These are phyloP conservation scores for Hemerocallis citrina DNA, from an alignment of 106 monocot species.

Conservation along the genomic window DNA sequence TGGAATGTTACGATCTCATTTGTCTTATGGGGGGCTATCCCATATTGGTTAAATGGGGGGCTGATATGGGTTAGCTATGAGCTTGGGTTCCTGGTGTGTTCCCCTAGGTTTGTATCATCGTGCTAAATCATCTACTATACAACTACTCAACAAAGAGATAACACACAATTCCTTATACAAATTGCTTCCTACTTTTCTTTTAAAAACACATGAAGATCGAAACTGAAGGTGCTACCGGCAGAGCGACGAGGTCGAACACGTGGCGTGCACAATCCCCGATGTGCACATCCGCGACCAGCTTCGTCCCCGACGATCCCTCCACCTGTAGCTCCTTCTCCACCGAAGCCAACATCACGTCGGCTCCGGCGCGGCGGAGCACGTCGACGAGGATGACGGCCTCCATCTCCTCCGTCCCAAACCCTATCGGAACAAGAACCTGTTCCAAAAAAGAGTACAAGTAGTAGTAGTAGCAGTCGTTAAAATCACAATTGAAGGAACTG, in stretches of 20 bases:
- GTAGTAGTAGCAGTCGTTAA: background rate
- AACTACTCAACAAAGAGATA: no score
- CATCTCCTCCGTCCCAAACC: slow-evolving; percentile 86
- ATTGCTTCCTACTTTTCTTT: no score
- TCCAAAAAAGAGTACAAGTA: background rate
- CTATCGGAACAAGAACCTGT: slow-evolving; percentile 74
- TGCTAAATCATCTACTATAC: no score
- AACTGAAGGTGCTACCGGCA: slow-evolving; percentile 48
- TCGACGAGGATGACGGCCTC: slow-evolving; percentile 74
- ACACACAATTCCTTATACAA: no score
- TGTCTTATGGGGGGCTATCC: no score
- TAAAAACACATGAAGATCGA: no score
- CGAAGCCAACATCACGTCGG: slow-evolving; percentile 63
- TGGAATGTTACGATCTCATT: no score
- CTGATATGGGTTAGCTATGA: no score
- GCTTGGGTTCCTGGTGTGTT: no score
- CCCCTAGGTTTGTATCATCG: no score
- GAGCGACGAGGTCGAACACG: slow-evolving; percentile 75
- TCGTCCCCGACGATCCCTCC: slow-evolving; percentile 53
- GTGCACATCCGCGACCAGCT: slow-evolving; percentile 48
- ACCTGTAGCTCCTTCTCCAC: slow-evolving; percentile 55
- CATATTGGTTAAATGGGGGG: no score
- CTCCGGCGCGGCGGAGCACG: slow-evolving; percentile 79
- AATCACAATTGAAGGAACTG: background rate
- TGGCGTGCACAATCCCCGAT: slow-evolving; percentile 48